These are phyloP conservation scores for Venturiaceae sp. DNA, from an alignment of 2,329 filamentous ascomycete species.

Conservation along the genomic window DNA sequence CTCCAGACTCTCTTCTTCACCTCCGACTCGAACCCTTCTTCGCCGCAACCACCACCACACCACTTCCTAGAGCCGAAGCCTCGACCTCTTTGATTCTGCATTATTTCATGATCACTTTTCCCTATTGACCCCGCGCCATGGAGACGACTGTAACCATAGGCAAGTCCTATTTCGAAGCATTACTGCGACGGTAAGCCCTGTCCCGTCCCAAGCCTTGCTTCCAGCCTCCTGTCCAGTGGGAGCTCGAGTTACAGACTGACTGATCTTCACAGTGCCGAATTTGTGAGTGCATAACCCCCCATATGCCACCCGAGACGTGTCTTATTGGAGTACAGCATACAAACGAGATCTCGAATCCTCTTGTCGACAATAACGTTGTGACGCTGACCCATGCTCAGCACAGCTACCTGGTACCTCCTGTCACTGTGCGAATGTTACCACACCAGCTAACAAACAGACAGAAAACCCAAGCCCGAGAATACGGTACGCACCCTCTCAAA, in stretches of 20 bases:
- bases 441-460: not conserved
- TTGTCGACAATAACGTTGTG: not conserved
- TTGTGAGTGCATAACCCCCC: constrained; percentile 32
- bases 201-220: not conserved
- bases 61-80: too few relatives aligned
- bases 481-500: constrained; percentile 37
- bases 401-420: constrained; percentile 39
- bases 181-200: constrained; percentile 47
- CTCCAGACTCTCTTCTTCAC: too few relatives aligned
- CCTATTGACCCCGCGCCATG: not conserved
- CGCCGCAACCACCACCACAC: too few relatives aligned
- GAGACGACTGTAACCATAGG: constrained; percentile 42
- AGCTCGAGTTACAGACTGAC: not conserved
- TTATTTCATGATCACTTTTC: not conserved
- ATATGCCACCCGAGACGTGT: not conserved
- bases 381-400: constrained; percentile 49
- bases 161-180: constrained; percentile 50
- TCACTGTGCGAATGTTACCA: not conserved
- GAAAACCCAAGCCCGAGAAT: constrained; percentile 30
- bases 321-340: constrained; percentile 24
- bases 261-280: constrained; percentile 30
- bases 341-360: constrained; percentile 12
- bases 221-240: constrained; percentile 15
- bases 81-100: constrained; percentile 9
- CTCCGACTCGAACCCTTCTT: too few relatives aligned